Percentiles rank a stretch among this genome's conserved stretches.
Evolutionary conservation across 129 eudicot species (phyloP).

Genomic region (carrot (Daucus carota)): DNA sequence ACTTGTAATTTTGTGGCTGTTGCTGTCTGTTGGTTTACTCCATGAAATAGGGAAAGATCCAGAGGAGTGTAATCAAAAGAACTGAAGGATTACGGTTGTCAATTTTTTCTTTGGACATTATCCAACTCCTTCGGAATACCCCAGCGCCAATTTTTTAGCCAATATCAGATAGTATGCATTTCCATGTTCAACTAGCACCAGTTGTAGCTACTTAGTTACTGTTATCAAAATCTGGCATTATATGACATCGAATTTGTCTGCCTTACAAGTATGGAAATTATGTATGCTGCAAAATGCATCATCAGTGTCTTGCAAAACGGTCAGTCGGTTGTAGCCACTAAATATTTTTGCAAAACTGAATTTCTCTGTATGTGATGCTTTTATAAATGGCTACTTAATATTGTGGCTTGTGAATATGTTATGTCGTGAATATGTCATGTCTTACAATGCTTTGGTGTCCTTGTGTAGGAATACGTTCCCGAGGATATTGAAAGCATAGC

Average conservation of each 20-base stretch:
- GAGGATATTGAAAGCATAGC: constrained; percentile 27
- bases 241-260: neutral
- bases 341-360: no score
- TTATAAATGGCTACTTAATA: neutral
- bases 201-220: neutral
- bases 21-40: neutral
- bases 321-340: neutral
- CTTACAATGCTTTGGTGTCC: neutral
- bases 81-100: neutral
- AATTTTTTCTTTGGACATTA: neutral
- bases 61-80: neutral
- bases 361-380: neutral
- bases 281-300: neutral
- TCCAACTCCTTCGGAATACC: neutral
- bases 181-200: neutral
- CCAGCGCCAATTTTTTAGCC: neutral
- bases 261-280: neutral
- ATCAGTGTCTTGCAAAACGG: neutral
- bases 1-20: neutral
- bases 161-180: neutral
- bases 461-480: constrained; percentile 30
- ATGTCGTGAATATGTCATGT: neutral
- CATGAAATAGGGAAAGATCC: neutral
- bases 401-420: no score
- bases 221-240: neutral